Conservation (phyloP, 2,329 filamentous ascomycete species). For the Ilyonectria robusta region DNA sequence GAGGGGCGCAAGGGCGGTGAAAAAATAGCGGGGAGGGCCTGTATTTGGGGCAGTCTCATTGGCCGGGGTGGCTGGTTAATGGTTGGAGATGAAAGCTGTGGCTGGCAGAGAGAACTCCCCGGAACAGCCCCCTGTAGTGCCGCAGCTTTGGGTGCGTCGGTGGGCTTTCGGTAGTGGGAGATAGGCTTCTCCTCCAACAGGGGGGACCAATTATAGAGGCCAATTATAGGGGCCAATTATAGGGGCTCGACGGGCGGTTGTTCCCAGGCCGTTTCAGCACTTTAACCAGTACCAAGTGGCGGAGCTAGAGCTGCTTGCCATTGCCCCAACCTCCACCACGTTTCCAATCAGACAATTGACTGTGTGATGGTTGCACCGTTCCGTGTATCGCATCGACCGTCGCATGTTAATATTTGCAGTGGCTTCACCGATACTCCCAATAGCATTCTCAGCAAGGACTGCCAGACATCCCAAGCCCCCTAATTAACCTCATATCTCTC, state of each 20-base stretch:
- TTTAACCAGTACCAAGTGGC: conserved; percentile 1
- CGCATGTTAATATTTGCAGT: background rate
- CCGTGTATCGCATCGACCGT: background rate
- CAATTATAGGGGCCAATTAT: background rate
- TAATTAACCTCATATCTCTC: background rate
- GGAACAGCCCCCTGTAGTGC: background rate
- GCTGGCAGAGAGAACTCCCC: conserved; percentile 39
- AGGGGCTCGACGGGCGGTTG: conserved; percentile 22
- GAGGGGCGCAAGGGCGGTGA: conserved; percentile 7
- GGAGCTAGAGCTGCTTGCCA: background rate
- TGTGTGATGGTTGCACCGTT: background rate
- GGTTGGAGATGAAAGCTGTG: conserved; percentile 19
- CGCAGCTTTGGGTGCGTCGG: conserved; percentile 22
- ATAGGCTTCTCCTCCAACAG: conserved; percentile 31
- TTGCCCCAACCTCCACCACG: conserved; percentile 21
- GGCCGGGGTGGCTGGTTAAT: conserved; percentile 3
- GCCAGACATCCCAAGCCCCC: background rate
- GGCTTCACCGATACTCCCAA: background rate
- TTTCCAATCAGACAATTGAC: background rate
- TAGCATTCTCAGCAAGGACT: background rate
- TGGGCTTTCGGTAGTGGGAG: conserved; percentile 35
- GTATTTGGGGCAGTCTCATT: conserved; percentile 4
- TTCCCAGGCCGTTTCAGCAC: conserved; percentile 13
- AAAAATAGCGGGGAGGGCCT: conserved; percentile 5
- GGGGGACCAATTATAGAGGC: background rate